Evolutionary conservation across 2,329 filamentous ascomycete species (phyloP), one percentile per base, ranked within the genome.

Genomic region (Colletotrichum paranaense): DNA sequence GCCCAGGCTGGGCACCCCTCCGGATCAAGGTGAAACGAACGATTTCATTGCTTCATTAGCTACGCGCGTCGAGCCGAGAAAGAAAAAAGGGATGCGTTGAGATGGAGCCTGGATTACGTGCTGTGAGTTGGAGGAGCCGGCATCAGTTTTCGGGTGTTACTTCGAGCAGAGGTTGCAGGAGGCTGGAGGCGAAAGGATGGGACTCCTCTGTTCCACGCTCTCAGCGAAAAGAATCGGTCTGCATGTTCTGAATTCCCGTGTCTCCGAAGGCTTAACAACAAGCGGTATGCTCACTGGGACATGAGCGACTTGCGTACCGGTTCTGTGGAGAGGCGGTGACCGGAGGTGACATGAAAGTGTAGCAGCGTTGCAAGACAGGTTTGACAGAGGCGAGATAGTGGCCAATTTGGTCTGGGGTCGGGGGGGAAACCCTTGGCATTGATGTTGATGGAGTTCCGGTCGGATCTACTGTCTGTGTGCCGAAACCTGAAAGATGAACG

Each of bases 31-130:
- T 64, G 70, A 70, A 70, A 73, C 70, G 70, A 60, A 35, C 49
- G 49, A 70, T 53, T 55, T 70, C 65, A 57, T 65, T 70, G 60
- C 67, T 70, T 70, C 67, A 62, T 70, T 65, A 49, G 67, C 67
- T 28, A 73, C 14, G 59, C 57, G 67, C 55, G 56, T 49, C 55
- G 70, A 64, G 38, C 59, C 28, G 14, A 67, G n/a, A 60, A 9
- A 19, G 24, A 46, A 16, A 28, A 56, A 60, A 64, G 70, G 66
- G 70, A 73, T 60, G 19, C 28, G 26, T 53, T 69, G 30, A 2
- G 24, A 56, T 64, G 59, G 67, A 32, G 38, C 59, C 65, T 24
- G 46, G 26, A 53, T 63, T 32, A n/a, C 65, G 58, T 68, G 58
- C 42, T 63, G 42, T 28, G n/a, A 52, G 19, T 42, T 24, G 14